Evolutionary conservation across 805 yeast species (phyloP), one percentile per base, ranked within the genome.

Genomic region (Priceomyces melissophilus): DNA sequence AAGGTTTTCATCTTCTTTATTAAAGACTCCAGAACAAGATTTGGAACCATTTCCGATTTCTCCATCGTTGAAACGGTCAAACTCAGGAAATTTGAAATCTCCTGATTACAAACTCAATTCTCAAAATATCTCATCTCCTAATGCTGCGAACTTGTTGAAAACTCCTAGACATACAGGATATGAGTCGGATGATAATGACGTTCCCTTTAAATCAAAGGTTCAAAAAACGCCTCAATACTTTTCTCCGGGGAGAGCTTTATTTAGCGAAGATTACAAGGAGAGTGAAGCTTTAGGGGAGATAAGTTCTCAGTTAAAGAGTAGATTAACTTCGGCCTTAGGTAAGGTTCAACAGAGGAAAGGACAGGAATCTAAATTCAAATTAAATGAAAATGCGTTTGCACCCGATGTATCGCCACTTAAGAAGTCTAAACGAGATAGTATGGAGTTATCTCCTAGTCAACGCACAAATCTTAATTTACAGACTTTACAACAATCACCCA

Each of bases 181-280:
- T 40, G 69, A 63, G 41, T 54, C 60, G 12, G 69, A 64, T 35
- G 63, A 57, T 8, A 54, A 53, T 23, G 50, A 38, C 2, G 34
- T 20, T 6, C 40, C 53, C 2, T 52, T 56, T 2, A 50, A 49
- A 13, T 36, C 46, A 25, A 66, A 67, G 44, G 48, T 65, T 26
- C 61, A 60, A 46, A 63, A 62, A 37, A 65, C 72, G 12, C 71
- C 74, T 4, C 68, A 61, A 48, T 69, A 51, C 45, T 67, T 69
- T 45, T 60, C 67, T 26, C 63, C 70, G 2, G 73, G 71, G 4
- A 61, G 57, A 39, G 60, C 61, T 38, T 54, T 68, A 15, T 68
- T 67, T 38, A 53, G 52, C 25, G 68, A 61, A 13, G 44, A 48
- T 9, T 42, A 43, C 13, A 52, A 52, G 20, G 52, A 45, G 32